These are phyloP conservation scores for Apiotrichum montevideense DNA, from an alignment of 1,284 basidiomycete genomes.

Conservation along the genomic window DNA sequence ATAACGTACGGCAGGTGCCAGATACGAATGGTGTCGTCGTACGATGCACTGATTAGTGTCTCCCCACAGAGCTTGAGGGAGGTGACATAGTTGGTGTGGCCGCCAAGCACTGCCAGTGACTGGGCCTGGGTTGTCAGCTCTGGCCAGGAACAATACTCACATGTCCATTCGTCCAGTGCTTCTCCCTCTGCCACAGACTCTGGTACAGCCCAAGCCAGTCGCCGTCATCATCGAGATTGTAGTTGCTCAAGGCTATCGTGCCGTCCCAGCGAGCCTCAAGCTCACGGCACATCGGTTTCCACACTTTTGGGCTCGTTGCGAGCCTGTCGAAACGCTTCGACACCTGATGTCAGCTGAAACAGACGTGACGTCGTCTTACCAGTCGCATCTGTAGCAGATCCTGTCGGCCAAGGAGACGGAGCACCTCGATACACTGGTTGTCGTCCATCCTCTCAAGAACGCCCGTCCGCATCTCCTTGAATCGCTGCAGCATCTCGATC, in stretches of 20 bases:
- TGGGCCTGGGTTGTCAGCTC: slow-evolving; percentile 55
- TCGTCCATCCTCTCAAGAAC: slow-evolving; percentile 67
- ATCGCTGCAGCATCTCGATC: slow-evolving; percentile 73
- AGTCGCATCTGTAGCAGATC: slow-evolving; percentile 54
- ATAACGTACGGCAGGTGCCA: slow-evolving; percentile 73
- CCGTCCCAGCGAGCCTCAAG: slow-evolving; percentile 28
- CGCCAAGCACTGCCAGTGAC: slow-evolving; percentile 65
- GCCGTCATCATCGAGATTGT: slow-evolving; percentile 53
- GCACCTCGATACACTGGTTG: slow-evolving; percentile 59
- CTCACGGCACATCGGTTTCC: slow-evolving; percentile 51
- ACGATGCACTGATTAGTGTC: slow-evolving; percentile 73
- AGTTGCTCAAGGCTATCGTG: slow-evolving; percentile 14
- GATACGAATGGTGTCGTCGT: slow-evolving; percentile 77
- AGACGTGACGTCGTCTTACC: slow-evolving; percentile 45
- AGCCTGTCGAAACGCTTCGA: slow-evolving; percentile 68
- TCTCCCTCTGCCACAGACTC: slow-evolving; percentile 75
- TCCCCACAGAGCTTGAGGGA: slow-evolving; percentile 65
- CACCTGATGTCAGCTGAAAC: slow-evolving; percentile 51
- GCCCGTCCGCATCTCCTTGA: slow-evolving; percentile 71
- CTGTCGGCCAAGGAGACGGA: slow-evolving; percentile 59
- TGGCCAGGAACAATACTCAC: slow-evolving; percentile 8
- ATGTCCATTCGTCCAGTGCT: slow-evolving; percentile 58
- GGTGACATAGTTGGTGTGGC: slow-evolving; percentile 83
- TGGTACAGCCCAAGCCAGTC: slow-evolving; percentile 79
- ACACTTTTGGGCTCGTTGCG: slow-evolving; percentile 64